These are phyloP conservation scores for Daldinia concentrica DNA, from an alignment of 495 filamentous ascomycete species.

Conservation along the genomic window DNA sequence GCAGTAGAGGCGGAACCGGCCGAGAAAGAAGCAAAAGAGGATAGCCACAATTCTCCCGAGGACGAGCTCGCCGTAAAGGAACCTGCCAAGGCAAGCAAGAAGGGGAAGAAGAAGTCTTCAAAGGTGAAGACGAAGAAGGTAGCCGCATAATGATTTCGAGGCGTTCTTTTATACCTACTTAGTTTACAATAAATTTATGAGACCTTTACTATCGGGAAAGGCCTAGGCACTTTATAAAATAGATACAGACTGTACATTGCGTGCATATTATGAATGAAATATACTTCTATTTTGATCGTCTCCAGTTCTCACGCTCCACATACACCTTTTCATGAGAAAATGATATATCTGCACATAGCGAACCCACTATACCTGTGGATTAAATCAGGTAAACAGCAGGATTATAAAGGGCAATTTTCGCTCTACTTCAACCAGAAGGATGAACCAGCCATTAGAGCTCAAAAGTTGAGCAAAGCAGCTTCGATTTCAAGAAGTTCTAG, in stretches of 20 bases:
- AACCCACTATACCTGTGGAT: slow-evolving; percentile 45
- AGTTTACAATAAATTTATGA: background rate
- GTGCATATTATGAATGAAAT: background rate
- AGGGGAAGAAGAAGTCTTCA: slow-evolving; percentile 51
- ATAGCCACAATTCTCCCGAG: slow-evolving; percentile 11
- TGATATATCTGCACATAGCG: slow-evolving; percentile 50
- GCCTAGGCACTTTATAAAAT: background rate
- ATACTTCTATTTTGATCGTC: background rate
- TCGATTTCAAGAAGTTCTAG: slow-evolving; percentile 37
- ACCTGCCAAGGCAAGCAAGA: slow-evolving; percentile 45
- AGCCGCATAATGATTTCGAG: slow-evolving; percentile 32
- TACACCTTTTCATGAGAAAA: background rate
- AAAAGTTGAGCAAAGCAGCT: slow-evolving; percentile 20
- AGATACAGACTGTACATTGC: background rate
- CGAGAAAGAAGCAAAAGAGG: slow-evolving; percentile 30
- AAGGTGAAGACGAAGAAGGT: slow-evolving; percentile 52
- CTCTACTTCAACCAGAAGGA: slow-evolving; percentile 46
- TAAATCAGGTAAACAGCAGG: slow-evolving; percentile 42
- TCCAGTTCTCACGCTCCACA: background rate
- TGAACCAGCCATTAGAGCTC: slow-evolving; percentile 27
- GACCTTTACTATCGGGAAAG: background rate
- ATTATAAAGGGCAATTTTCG: slow-evolving; percentile 48
- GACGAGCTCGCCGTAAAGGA: slow-evolving; percentile 23
- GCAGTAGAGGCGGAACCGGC: slow-evolving; percentile 6
- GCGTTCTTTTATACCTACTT: slow-evolving; percentile 15